A percentile compares a stretch with the other conserved stretches of the same genome.
Evolutionary conservation across 2,329 filamentous ascomycete genomes (phyloP).

Genomic region (Akanthomyces dipterigenus): DNA sequence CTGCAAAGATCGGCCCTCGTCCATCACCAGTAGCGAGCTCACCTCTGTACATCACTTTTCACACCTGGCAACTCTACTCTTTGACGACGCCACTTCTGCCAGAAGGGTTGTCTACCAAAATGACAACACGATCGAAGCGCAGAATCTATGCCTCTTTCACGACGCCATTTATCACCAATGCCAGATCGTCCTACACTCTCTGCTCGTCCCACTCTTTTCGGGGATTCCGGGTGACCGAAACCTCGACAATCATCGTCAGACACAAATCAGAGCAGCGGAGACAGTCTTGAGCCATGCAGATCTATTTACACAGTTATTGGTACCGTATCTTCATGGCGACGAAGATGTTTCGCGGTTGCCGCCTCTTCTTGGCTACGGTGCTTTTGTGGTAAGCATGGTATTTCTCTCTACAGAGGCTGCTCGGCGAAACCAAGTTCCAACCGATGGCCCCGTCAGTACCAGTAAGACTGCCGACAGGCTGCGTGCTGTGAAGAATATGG

Average conservation of each 20-base stretch:
- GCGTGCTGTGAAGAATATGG: not conserved
- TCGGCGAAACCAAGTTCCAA: not conserved
- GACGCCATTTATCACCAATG: slow-evolving; percentile 5
- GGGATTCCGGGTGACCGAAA: not conserved
- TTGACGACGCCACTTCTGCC: not conserved
- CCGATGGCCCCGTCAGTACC: not conserved
- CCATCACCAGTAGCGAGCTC: not conserved
- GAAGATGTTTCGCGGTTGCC: slow-evolving; percentile 2
- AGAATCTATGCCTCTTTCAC: not conserved
- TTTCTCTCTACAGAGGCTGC: not conserved
- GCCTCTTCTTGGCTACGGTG: slow-evolving; percentile 2
- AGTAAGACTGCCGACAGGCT: not conserved
- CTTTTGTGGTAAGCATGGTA: slow-evolving; percentile 2
- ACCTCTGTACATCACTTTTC: slow-evolving; percentile 7
- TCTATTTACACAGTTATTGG: not conserved
- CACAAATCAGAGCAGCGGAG: not conserved
- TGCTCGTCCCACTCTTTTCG: not conserved
- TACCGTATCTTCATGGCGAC: not conserved
- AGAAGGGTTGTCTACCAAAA: not conserved
- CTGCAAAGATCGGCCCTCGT: slow-evolving; percentile 1
- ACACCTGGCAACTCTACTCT: not conserved
- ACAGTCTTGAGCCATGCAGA: not conserved
- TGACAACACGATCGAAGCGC: not conserved
- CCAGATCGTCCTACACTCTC: slow-evolving; percentile 1
- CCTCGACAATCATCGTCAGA: not conserved